Evolutionary conservation across 2,329 filamentous ascomycete genomes (phyloP).

Genomic region (Alternaria arborescens): DNA sequence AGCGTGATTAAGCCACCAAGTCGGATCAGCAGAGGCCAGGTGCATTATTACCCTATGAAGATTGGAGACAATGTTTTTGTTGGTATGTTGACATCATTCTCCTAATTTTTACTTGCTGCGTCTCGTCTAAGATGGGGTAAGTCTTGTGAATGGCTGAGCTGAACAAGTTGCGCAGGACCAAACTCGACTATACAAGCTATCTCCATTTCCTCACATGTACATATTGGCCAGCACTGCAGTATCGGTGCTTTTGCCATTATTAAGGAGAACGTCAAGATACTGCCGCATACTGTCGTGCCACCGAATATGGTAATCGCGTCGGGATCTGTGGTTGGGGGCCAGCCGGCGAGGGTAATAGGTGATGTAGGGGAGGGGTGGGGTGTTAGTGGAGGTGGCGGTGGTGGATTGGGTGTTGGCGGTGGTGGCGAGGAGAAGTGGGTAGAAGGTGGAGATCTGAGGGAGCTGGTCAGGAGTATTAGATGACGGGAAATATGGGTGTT

Average conservation of each 20-base stretch:
- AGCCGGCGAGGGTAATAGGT: constrained; percentile 58
- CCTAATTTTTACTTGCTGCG: background rate
- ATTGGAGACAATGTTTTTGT: constrained; percentile 96
- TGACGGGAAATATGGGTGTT: constrained; percentile 9
- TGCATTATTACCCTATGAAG: constrained; percentile 87
- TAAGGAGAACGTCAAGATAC: constrained; percentile 89
- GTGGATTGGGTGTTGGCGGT: constrained; percentile 47
- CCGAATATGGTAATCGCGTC: constrained; percentile 91
- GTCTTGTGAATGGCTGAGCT: background rate
- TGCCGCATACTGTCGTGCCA: constrained; percentile 85
- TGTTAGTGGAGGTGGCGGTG: constrained; percentile 48
- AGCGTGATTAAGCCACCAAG: constrained; percentile 84
- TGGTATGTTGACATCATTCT: constrained; percentile 60
- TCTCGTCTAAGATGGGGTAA: background rate
- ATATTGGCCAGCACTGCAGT: constrained; percentile 79
- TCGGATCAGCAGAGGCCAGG: constrained; percentile 76
- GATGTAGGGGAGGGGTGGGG: constrained; percentile 63
- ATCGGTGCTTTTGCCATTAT: constrained; percentile 89
- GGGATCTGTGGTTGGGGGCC: constrained; percentile 82
- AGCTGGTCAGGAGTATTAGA: constrained; percentile 57
- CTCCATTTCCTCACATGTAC: constrained; percentile 82
- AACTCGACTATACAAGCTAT: constrained; percentile 81
- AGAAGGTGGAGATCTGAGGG: constrained; percentile 60
- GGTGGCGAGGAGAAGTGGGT: constrained; percentile 58
- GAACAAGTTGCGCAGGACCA: constrained; percentile 40